Evolutionary conservation across 768 basidiomycete species (phyloP).

Genomic region (Auriculariales sp.): DNA sequence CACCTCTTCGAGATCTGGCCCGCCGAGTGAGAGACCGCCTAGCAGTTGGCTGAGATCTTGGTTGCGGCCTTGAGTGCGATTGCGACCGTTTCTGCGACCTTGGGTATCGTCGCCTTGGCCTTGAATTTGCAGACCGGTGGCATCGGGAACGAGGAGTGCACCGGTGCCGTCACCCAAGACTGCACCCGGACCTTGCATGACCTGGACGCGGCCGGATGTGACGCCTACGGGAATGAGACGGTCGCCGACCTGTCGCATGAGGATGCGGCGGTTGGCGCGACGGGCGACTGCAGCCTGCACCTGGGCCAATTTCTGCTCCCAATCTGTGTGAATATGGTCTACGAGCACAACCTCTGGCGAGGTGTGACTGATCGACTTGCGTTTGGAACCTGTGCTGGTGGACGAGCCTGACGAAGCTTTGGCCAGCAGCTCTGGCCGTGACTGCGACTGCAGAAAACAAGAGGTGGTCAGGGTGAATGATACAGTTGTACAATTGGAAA

Average conservation of each 20-base stretch:
- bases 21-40: slow-evolving; percentile 49
- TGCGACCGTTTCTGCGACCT: neutral
- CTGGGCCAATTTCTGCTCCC: slow-evolving; percentile 90
- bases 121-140: neutral
- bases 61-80: slow-evolving; percentile 33
- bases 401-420: slow-evolving; percentile 26
- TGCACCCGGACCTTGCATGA: slow-evolving; percentile 34
- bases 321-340: slow-evolving; percentile 97
- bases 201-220: slow-evolving; percentile 72
- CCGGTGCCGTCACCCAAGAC: slow-evolving; percentile 2
- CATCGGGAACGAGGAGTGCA: neutral
- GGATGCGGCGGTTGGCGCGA: slow-evolving; percentile 87
- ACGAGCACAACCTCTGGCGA: slow-evolving; percentile 2
- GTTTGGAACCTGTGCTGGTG: neutral
- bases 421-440: slow-evolving; percentile 42
- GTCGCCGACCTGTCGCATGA: slow-evolving; percentile 98
- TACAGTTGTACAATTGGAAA: slow-evolving; percentile 3
- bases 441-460: slow-evolving; percentile 14
- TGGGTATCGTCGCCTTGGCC: neutral
- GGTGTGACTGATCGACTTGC: too few relatives aligned
- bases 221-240: slow-evolving; percentile 94
- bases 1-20: slow-evolving; percentile 91
- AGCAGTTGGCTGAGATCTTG: slow-evolving; percentile 50
- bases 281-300: slow-evolving; percentile 93
- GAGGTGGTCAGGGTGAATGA: slow-evolving; percentile 5